Conservation (phyloP, 2,329 filamentous ascomycete genomes). For the Colletotrichum echinochloae region DNA sequence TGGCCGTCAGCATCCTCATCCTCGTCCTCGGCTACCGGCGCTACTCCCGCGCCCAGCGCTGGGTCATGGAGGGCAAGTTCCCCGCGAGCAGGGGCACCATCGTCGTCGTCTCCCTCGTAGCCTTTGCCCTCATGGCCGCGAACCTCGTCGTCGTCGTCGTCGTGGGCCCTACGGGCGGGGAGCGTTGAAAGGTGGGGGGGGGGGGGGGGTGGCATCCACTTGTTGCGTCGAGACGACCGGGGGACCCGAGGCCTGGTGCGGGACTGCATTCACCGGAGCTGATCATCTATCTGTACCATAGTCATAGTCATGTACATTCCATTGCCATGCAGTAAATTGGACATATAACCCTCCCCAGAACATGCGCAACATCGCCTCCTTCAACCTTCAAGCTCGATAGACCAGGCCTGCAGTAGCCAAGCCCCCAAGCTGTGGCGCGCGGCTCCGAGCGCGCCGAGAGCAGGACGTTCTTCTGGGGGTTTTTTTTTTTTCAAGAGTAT, state of each 20-base stretch:
- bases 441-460: background rate
- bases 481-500: background rate
- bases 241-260: too few relatives aligned
- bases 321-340: background rate
- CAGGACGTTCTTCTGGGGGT: background rate
- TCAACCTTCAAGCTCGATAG: background rate
- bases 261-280: slow-evolving; percentile 1
- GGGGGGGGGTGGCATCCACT: background rate
- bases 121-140: slow-evolving; percentile 71
- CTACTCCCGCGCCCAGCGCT: slow-evolving; percentile 83
- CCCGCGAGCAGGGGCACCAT: slow-evolving; percentile 83
- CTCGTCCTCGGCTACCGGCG: slow-evolving; percentile 82
- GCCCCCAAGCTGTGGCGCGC: background rate
- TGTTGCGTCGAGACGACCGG: background rate
- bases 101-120: slow-evolving; percentile 74
- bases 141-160: slow-evolving; percentile 71
- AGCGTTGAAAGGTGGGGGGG: background rate
- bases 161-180: slow-evolving; percentile 54
- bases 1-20: slow-evolving; percentile 80
- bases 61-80: slow-evolving; percentile 84
- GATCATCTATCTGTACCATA: slow-evolving; percentile 1
- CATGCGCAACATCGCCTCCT: background rate
- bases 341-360: background rate
- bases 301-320: background rate
- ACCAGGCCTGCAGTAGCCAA: background rate